phyloP scores from a whole-genome alignment of 2,329 filamentous ascomycete species.

The Mariannaea sp. region DNA sequence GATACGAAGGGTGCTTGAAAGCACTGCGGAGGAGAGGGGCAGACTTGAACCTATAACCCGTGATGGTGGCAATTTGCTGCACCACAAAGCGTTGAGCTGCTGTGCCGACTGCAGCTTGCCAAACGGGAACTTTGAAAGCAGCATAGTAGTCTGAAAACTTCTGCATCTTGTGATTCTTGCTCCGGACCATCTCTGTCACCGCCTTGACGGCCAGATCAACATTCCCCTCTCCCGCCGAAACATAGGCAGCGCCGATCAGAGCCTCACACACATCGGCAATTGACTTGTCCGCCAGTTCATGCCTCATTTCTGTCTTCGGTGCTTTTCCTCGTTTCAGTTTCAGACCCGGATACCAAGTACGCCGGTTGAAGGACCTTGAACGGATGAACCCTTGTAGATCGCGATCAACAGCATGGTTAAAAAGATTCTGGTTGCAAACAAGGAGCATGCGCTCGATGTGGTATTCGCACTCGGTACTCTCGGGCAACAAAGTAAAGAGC shows the following conservation, averaged over 20 bases:
- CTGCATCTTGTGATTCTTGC: conserved; percentile 69
- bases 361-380: conserved; percentile 78
- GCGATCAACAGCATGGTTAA: conserved; percentile 72
- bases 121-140: conserved; percentile 70
- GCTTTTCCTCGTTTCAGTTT: conserved; percentile 75
- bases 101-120: conserved; percentile 67
- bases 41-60: conserved; percentile 69
- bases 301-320: conserved; percentile 51
- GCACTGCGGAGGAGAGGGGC: conserved; percentile 80
- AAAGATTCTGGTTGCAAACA: conserved; percentile 89
- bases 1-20: conserved; percentile 86
- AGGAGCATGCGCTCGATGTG: conserved; percentile 91
- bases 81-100: conserved; percentile 73
- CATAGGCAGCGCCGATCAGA: conserved; percentile 82
- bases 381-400: conserved; percentile 77
- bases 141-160: conserved; percentile 75
- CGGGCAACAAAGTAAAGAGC: conserved; percentile 75
- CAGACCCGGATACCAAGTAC: conserved; percentile 87
- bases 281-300: conserved; percentile 82
- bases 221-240: conserved; percentile 50
- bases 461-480: conserved; percentile 81
- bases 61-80: conserved; percentile 61
- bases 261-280: conserved; percentile 96
- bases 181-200: conserved; percentile 72
- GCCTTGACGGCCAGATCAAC: conserved; percentile 65